phyloP scores from a whole-genome alignment of 768 basidiomycete species.

The Lanmaoa pseudosensibilis region DNA sequence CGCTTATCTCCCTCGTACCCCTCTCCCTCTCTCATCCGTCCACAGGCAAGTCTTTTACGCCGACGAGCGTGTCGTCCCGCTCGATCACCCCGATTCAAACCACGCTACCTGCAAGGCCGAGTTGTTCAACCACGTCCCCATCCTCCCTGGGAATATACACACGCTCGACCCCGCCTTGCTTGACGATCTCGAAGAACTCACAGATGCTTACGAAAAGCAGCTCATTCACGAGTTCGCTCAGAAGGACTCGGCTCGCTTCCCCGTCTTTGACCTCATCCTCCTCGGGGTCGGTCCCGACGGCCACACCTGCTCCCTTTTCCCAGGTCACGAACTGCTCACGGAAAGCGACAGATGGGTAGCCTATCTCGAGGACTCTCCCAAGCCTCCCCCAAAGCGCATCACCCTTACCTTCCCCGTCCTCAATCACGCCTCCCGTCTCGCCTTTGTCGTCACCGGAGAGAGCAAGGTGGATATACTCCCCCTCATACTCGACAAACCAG shows the following conservation, averaged over 20 bases:
- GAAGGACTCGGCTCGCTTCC: constrained; percentile 93
- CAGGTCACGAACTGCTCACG: constrained; percentile 79
- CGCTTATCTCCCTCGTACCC: constrained; percentile 19
- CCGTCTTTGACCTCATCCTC: constrained; percentile 95
- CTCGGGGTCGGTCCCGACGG: constrained; percentile 97
- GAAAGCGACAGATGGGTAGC: constrained; percentile 96
- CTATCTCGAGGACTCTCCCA: constrained; percentile 88
- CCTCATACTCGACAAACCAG: constrained; percentile 76
- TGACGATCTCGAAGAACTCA: constrained; percentile 75
- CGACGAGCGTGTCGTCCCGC: constrained; percentile 93
- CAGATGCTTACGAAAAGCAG: constrained; percentile 77
- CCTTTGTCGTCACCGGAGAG: constrained; percentile 84
- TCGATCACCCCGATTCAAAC: constrained; percentile 92
- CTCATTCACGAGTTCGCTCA: constrained; percentile 91
- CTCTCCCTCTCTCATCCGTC: not conserved
- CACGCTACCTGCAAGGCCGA: constrained; percentile 70
- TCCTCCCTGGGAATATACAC: constrained; percentile 77
- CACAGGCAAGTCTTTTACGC: constrained; percentile 95
- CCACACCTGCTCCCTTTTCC: constrained; percentile 98
- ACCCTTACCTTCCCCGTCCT: constrained; percentile 92
- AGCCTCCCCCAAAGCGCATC: constrained; percentile 86
- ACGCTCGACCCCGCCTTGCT: constrained; percentile 69
- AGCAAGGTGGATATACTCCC: constrained; percentile 77
- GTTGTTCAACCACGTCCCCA: constrained; percentile 81
- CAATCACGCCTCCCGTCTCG: constrained; percentile 85